Conservation (phyloP, 1,284 basidiomycete genomes). For the Anthracocystis panici-leucophaei region DNA sequence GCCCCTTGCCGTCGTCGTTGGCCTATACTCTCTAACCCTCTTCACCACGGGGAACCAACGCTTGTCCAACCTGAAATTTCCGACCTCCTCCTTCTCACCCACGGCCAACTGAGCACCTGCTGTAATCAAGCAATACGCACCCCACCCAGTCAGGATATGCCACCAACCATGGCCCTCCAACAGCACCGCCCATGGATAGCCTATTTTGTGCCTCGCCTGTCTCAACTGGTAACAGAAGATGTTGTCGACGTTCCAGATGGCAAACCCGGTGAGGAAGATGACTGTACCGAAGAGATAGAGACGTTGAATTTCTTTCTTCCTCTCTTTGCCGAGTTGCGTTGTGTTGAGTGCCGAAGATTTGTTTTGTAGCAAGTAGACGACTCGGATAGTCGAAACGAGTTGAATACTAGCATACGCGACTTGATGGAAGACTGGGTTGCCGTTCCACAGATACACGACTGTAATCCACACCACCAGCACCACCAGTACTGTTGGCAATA, state of each 20-base stretch:
- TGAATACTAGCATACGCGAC: slow-evolving; percentile 72
- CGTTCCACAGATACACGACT: slow-evolving; percentile 70
- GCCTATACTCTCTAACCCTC: slow-evolving; percentile 36
- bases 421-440: slow-evolving; percentile 74
- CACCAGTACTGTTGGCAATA: slow-evolving; percentile 42
- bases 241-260: slow-evolving; percentile 74
- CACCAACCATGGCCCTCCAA: slow-evolving; percentile 71
- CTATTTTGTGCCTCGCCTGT: slow-evolving; percentile 41
- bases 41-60: slow-evolving; percentile 39
- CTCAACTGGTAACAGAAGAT: slow-evolving; percentile 71
- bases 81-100: slow-evolving; percentile 50
- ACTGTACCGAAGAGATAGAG: slow-evolving; percentile 42
- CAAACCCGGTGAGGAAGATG: slow-evolving; percentile 71
- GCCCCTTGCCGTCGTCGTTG: not conserved
- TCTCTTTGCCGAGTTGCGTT: slow-evolving; percentile 14
- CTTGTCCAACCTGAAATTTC: slow-evolving; percentile 37
- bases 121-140: slow-evolving; percentile 71
- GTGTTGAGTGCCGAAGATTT: slow-evolving; percentile 34
- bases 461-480: slow-evolving; percentile 53
- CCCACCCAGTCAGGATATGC: slow-evolving; percentile 73
- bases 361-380: slow-evolving; percentile 61
- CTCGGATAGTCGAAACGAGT: slow-evolving; percentile 60
- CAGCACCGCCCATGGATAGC: slow-evolving; percentile 55
- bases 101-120: slow-evolving; percentile 46
- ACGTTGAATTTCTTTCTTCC: slow-evolving; percentile 20